Evolutionary conservation across 306 rosid genomes (phyloP).

Genomic region (Hippophae gyantsensis): DNA sequence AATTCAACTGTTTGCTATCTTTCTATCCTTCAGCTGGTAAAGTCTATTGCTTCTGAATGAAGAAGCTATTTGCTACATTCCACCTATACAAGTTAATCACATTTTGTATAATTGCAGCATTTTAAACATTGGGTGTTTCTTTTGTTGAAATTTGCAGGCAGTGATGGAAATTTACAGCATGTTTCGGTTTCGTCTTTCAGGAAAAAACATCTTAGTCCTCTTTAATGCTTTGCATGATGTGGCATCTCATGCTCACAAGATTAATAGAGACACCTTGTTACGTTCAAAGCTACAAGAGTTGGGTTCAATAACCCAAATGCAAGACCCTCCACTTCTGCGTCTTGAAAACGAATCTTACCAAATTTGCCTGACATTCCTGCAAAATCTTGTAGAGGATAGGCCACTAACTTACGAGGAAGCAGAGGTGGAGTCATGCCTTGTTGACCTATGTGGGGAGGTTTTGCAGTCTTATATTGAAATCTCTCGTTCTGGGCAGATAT

Average conservation of each 20-base stretch:
- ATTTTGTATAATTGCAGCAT: neutral
- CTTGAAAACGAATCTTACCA: conserved; percentile 92
- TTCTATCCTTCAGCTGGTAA: too few relatives aligned
- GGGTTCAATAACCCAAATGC: conserved; percentile 90
- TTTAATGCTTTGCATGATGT: conserved; percentile 66
- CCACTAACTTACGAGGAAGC: conserved; percentile 50
- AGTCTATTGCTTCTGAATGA: neutral
- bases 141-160: conserved; percentile 59
- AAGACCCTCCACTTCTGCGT: conserved; percentile 93
- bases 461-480: conserved; percentile 62
- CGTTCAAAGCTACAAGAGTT: conserved; percentile 89
- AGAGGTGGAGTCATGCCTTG: conserved; percentile 65
- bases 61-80: neutral
- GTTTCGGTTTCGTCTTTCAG: conserved; percentile 57
- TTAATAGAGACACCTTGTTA: conserved; percentile 40
- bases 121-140: conserved; percentile 4
- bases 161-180: conserved; percentile 84
- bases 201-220: conserved; percentile 50
- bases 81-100: neutral
- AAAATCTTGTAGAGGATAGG: conserved; percentile 65
- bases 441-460: conserved; percentile 66
- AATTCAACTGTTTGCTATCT: too few relatives aligned
- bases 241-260: conserved; percentile 71
- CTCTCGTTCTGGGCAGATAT: conserved; percentile 34
- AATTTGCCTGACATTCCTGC: conserved; percentile 77